phyloP scores from a whole-genome alignment of 202 grass and related monocot species.

The Schoenoplectus tabernaemontani region DNA sequence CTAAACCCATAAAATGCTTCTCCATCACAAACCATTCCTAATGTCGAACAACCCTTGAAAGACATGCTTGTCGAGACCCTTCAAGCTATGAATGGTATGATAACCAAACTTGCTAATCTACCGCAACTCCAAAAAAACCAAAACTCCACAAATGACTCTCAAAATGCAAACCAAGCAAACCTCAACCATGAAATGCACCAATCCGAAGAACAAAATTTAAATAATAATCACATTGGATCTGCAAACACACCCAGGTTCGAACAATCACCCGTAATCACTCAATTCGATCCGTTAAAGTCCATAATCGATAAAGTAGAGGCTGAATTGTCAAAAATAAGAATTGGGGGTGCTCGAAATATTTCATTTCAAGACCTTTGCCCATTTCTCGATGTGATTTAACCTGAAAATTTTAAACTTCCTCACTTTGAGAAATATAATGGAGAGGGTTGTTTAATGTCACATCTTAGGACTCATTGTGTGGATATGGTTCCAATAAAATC shows the following conservation, averaged over 20 bases:
- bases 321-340: not conserved
- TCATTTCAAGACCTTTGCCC: too few relatives aligned
- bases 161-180: not conserved
- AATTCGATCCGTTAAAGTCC: not conserved
- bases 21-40: not conserved
- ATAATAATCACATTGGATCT: not conserved
- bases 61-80: too few relatives aligned
- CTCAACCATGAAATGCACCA: not conserved
- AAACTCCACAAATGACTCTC: not conserved
- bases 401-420: too few relatives aligned
- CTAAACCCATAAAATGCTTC: not conserved
- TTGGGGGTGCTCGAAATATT: not conserved
- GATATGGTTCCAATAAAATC: too few relatives aligned
- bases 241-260: not conserved
- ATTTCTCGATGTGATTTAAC: too few relatives aligned
- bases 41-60: too few relatives aligned
- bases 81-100: too few relatives aligned
- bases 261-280: not conserved
- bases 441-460: too few relatives aligned
- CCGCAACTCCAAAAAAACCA: not conserved
- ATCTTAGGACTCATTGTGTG: too few relatives aligned
- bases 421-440: too few relatives aligned
- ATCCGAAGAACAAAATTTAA: not conserved
- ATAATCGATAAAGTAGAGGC: not conserved
- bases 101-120: too few relatives aligned